Conservation (phyloP, 805 yeast genomes). For the Komagataella ulmi region DNA sequence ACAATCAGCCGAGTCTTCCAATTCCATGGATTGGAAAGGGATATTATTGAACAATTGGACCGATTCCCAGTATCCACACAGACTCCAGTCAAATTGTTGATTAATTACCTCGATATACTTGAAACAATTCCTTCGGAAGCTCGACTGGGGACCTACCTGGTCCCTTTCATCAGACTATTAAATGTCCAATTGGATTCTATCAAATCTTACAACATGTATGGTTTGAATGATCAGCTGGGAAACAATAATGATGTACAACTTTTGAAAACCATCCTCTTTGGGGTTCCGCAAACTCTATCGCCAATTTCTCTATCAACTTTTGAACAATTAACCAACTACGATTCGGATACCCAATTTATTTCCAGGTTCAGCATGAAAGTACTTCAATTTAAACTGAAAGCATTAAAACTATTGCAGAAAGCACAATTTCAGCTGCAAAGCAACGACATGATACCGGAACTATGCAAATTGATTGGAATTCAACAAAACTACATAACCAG, state of each 20-base stretch:
- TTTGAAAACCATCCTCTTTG: not conserved
- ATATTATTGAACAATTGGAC: not conserved
- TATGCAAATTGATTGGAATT: constrained; percentile 22
- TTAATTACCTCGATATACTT: not conserved
- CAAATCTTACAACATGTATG: not conserved
- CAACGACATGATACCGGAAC: not conserved
- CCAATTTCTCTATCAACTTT: not conserved
- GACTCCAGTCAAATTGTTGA: not conserved
- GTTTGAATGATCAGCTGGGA: not conserved
- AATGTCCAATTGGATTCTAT: not conserved
- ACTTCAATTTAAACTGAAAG: not conserved
- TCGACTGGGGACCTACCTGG: not conserved
- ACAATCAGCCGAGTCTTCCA: not conserved
- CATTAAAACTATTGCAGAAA: not conserved
- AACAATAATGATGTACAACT: not conserved
- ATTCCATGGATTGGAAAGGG: not conserved
- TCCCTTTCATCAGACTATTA: not conserved
- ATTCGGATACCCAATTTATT: not conserved
- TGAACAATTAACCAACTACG: not conserved
- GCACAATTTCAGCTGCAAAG: not conserved
- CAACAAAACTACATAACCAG: constrained; percentile 34
- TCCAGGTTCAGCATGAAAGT: not conserved
- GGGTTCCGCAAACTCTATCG: not conserved
- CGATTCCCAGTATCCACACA: not conserved
- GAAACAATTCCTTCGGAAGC: not conserved